Evolutionary conservation across 768 basidiomycete species (phyloP), one percentile per base, ranked within the genome.

Genomic region (Pisolithus orientalis): DNA sequence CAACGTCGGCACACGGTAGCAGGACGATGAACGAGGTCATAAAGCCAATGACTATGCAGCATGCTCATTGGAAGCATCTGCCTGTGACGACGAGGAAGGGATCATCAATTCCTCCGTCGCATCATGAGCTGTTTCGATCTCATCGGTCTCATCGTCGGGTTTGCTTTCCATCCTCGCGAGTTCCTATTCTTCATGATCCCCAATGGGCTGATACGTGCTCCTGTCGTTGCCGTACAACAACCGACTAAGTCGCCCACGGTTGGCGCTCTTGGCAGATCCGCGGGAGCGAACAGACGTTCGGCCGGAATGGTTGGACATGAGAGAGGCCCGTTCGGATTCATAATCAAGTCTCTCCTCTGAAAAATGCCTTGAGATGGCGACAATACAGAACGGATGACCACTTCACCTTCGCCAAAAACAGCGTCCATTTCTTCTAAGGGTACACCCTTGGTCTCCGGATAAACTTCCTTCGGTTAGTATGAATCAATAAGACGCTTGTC

Each of bases 401-500:
- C 31, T 40, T 48, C 25, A 84, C 87, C 87, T 83, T 94, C 90
- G 43, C 90, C 87, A 67, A 94, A 94, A 16, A 93, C 83, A 25
- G 78, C 82, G 62, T 94, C 92, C 84, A 94, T 90, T 65, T 94
- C 90, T 70, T 94, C 92, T 49, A 94, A 71, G 2, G 90, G 86
- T 6, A 92, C 82, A 2, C 90, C 88, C 70, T 81, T 92, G 11
- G 90, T 91, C 67, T 92, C 88, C 1, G 90, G 90, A 63, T 90
- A 90, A 58, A 90, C 89, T 90, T 53, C 21, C 44, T 11, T 28
- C 9, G 3, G 28, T 69, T 11, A 65, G 53, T 29, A 44, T 7
- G 46, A 37, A 44, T 13, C 16, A 47, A 8, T 8, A 3, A 6
- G 28, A 37, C 34, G 14, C 27, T 24, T 4, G 42, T n/a, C 27